phyloP scores from a whole-genome alignment of 306 rosid species.

The Trichosanthes cucumerina region DNA sequence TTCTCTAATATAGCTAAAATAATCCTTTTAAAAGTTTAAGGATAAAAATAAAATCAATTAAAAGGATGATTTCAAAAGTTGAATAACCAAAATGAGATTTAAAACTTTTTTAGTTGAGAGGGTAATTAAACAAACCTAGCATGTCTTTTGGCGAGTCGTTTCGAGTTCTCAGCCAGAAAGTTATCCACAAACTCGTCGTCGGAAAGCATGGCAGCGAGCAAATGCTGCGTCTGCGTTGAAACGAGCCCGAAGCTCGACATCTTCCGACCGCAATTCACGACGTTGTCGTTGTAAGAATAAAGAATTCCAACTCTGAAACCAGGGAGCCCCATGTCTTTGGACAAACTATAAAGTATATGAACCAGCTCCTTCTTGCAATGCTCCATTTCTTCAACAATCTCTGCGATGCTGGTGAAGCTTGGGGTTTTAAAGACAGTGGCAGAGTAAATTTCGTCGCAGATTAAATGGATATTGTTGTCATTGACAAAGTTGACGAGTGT shows the following conservation, averaged over 20 bases:
- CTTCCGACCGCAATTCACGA: conserved; percentile 47
- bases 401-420: conserved; percentile 38
- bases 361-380: conserved; percentile 41
- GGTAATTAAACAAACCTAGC: background rate
- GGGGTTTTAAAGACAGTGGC: conserved; percentile 66
- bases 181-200: conserved; percentile 41
- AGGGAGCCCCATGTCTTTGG: conserved; percentile 90
- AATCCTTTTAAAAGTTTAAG: too few species aligned
- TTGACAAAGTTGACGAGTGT: conserved; percentile 52
- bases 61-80: too few species aligned
- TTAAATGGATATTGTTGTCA: conserved; percentile 58
- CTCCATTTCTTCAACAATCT: conserved; percentile 42
- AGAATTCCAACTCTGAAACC: conserved; percentile 82
- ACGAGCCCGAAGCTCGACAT: conserved; percentile 95
- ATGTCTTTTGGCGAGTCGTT: conserved; percentile 39
- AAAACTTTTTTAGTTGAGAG: too few species aligned
- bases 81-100: too few species aligned
- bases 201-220: conserved; percentile 55
- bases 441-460: conserved; percentile 82
- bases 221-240: conserved; percentile 64
- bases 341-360: conserved; percentile 64
- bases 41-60: too few species aligned
- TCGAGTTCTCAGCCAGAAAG: conserved; percentile 39
- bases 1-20: too few species aligned
- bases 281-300: conserved; percentile 66